These are phyloP conservation scores for Apophysomyces trapeziformis DNA, from an alignment of 371 early-diverging fungal species.

Conservation along the genomic window DNA sequence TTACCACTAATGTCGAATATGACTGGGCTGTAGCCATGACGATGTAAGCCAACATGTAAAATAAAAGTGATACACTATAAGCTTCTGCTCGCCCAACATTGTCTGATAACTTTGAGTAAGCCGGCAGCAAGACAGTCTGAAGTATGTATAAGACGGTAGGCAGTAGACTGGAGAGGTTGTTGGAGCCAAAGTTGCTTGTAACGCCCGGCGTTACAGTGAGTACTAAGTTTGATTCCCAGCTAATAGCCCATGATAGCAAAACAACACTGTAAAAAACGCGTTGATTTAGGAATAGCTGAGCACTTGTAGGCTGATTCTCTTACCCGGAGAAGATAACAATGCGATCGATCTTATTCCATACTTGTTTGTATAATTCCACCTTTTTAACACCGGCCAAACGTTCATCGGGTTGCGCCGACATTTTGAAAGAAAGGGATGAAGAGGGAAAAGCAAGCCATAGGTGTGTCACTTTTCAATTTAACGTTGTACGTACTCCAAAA, in stretches of 20 bases:
- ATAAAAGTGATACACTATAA: slow-evolving; percentile 19
- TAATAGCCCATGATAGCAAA: slow-evolving; percentile 30
- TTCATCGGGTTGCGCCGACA: background rate
- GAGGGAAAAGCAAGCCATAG: background rate
- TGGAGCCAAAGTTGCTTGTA: slow-evolving; percentile 14
- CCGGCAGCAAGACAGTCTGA: slow-evolving; percentile 29
- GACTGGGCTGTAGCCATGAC: slow-evolving; percentile 26
- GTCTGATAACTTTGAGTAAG: slow-evolving; percentile 37
- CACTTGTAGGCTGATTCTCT: background rate
- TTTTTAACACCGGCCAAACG: slow-evolving; percentile 1
- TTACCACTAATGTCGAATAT: slow-evolving; percentile 31
- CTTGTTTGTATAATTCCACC: slow-evolving; percentile 3
- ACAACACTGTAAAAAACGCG: slow-evolving; percentile 13
- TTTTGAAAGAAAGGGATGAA: background rate
- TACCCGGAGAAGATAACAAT: slow-evolving; percentile 3
- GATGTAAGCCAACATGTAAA: slow-evolving; percentile 24
- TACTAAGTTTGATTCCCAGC: slow-evolving; percentile 22
- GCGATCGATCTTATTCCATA: background rate
- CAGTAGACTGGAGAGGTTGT: slow-evolving; percentile 21
- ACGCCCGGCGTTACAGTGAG: slow-evolving; percentile 13
- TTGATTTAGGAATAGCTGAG: background rate
- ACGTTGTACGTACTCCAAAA: background rate
- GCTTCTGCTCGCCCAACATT: slow-evolving; percentile 30
- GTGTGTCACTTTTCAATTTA: background rate
- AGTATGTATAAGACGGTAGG: slow-evolving; percentile 24